Conservation (phyloP, 169 alveolate species). For the Haemoproteus tartakovskyi region DNA sequence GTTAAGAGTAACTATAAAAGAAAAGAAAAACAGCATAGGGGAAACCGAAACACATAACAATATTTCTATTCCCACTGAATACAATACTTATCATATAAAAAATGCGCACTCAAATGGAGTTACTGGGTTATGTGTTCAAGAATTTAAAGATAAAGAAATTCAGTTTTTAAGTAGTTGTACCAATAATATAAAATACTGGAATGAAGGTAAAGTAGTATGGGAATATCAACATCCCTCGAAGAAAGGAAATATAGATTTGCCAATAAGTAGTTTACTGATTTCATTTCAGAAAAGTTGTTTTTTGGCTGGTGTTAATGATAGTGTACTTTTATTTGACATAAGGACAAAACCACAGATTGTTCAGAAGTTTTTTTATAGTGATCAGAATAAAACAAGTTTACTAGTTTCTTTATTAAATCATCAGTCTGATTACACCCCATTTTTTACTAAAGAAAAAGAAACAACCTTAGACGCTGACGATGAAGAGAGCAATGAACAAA, state of each 20-base stretch:
- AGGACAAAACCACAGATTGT: conserved; percentile 14
- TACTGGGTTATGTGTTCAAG: conserved; percentile 51
- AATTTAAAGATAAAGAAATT: neutral
- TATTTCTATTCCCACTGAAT: too few species aligned
- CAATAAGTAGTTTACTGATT: conserved; percentile 23
- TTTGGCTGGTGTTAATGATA: conserved; percentile 40
- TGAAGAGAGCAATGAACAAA: too few species aligned
- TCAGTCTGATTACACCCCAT: conserved; percentile 26
- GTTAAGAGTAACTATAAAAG: too few species aligned
- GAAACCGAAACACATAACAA: too few species aligned
- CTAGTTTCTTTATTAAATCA: conserved; percentile 28
- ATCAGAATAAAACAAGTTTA: conserved; percentile 41
- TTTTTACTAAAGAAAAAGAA: neutral
- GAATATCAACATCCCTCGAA: conserved; percentile 22
- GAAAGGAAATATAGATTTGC: conserved; percentile 26
- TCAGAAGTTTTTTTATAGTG: conserved; percentile 47
- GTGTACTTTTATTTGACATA: conserved; percentile 38
- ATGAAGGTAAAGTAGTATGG: conserved; percentile 27
- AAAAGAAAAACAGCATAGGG: too few species aligned
- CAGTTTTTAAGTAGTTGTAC: conserved; percentile 29
- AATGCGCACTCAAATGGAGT: conserved; percentile 49
- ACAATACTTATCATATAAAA: too few species aligned
- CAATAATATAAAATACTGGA: conserved; percentile 42
- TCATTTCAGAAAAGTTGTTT: conserved; percentile 51
- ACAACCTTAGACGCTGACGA: neutral